Percentiles rank a stretch among this genome's conserved stretches.
Evolutionary conservation across 2,329 filamentous ascomycete species (phyloP).

Genomic region (Fusarium camptoceras): DNA sequence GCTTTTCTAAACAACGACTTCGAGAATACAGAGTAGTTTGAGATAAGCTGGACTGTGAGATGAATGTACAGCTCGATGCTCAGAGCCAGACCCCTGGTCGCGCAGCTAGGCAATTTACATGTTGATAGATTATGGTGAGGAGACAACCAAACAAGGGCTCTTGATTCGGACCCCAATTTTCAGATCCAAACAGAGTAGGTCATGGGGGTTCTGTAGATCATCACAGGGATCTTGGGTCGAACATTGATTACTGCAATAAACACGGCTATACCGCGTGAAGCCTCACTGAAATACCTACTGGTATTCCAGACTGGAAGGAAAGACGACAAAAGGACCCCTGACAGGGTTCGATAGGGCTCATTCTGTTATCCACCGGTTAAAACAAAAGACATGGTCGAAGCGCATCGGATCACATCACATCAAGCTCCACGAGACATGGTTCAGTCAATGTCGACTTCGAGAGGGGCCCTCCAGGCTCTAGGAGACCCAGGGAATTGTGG

Average conservation of each 20-base stretch:
- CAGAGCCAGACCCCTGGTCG: constrained; percentile 10
- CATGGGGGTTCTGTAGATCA: constrained; percentile 27
- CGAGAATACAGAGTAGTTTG: neutral
- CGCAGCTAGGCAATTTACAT: neutral
- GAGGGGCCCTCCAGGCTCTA: constrained; percentile 23
- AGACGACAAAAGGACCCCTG: constrained; percentile 15
- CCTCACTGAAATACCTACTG: constrained; percentile 1
- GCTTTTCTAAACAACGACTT: constrained; percentile 10
- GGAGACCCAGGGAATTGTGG: constrained; percentile 42
- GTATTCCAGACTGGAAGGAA: neutral
- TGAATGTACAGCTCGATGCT: constrained; percentile 15
- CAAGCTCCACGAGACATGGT: constrained; percentile 30
- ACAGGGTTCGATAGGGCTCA: constrained; percentile 3
- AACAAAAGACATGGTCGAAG: constrained; percentile 24
- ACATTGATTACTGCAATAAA: constrained; percentile 11
- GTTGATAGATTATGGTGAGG: constrained; percentile 9
- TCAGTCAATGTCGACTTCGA: constrained; percentile 16
- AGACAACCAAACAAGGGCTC: constrained; percentile 13
- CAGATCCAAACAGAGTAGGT: constrained; percentile 4
- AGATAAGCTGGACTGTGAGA: constrained; percentile 12
- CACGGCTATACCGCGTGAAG: constrained; percentile 11
- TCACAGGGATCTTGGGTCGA: constrained; percentile 15
- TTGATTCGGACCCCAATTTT: constrained; percentile 14
- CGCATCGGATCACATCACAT: constrained; percentile 27
- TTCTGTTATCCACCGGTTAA: constrained; percentile 25